These are phyloP conservation scores for Maudiozyma turicensis DNA, from an alignment of 805 yeast species.

Conservation along the genomic window DNA sequence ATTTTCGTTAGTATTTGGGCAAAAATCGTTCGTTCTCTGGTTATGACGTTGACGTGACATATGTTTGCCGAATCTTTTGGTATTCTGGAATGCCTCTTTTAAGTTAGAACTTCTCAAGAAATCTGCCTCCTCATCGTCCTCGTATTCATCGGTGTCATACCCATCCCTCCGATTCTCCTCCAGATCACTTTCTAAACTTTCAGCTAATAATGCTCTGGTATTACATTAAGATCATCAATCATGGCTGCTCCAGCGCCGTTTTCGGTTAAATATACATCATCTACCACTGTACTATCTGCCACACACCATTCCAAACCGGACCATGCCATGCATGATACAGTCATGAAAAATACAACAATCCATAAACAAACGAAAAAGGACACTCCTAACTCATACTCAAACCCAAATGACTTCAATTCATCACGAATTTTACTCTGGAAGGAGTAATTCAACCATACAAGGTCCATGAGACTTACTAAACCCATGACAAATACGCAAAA, in stretches of 20 bases:
- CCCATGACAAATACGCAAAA: constrained; percentile 17
- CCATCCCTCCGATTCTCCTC: not conserved
- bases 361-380: constrained; percentile 21
- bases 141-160: not conserved
- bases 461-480: constrained; percentile 9
- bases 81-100: not conserved
- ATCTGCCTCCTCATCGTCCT: constrained; percentile 1
- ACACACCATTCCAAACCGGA: constrained; percentile 30
- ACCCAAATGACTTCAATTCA: constrained; percentile 23
- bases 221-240: not conserved
- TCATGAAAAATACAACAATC: constrained; percentile 13
- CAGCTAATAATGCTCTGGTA: not conserved
- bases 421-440: constrained; percentile 13
- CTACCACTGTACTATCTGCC: constrained; percentile 5
- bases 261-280: not conserved
- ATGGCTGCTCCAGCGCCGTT: not conserved
- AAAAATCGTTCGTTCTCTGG: not conserved
- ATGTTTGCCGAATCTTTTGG: not conserved
- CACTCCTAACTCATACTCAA: constrained; percentile 18
- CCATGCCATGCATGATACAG: constrained; percentile 23
- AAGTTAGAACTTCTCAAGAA: constrained; percentile 1
- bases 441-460: constrained; percentile 13
- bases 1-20: not conserved
- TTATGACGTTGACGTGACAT: not conserved
- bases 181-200: not conserved